Conservation (phyloP, 257 asterid species). For the Plantago ovata region DNA sequence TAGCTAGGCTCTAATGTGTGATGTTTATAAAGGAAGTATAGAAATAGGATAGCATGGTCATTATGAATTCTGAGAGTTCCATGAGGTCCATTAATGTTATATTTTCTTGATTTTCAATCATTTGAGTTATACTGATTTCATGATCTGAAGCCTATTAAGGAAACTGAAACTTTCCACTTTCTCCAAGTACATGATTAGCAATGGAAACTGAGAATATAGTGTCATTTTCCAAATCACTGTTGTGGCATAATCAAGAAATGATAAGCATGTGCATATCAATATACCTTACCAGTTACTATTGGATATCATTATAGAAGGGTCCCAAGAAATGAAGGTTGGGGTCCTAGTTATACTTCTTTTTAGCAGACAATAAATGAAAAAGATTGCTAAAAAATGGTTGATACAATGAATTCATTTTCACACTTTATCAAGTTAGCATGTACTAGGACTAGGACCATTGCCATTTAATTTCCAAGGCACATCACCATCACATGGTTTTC, state of each 20-base stretch:
- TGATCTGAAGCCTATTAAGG: no score
- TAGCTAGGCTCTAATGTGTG: no score
- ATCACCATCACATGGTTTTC: constrained; percentile 4
- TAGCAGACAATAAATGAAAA: constrained; percentile 20
- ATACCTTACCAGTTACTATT: neutral
- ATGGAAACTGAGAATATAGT: no score
- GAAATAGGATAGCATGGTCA: no score
- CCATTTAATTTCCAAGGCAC: neutral
- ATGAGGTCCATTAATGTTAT: no score
- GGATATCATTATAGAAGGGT: constrained; percentile 23
- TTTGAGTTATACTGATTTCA: no score
- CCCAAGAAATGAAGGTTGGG: constrained; percentile 10
- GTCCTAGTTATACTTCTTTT: constrained; percentile 18
- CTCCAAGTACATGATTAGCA: no score
- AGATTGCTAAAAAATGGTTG: constrained; percentile 7
- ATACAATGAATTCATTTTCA: constrained; percentile 9
- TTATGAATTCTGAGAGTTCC: no score
- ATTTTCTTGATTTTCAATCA: no score
- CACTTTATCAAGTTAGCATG: neutral
- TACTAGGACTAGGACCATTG: neutral
- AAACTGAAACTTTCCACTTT: no score
- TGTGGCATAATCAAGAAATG: constrained; percentile 11
- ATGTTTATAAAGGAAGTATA: no score
- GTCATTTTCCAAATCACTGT: no score
- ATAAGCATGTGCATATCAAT: constrained; percentile 24